Evolutionary conservation across 257 asterid species (phyloP).

Genomic region (Solanum corneliomulleri): DNA sequence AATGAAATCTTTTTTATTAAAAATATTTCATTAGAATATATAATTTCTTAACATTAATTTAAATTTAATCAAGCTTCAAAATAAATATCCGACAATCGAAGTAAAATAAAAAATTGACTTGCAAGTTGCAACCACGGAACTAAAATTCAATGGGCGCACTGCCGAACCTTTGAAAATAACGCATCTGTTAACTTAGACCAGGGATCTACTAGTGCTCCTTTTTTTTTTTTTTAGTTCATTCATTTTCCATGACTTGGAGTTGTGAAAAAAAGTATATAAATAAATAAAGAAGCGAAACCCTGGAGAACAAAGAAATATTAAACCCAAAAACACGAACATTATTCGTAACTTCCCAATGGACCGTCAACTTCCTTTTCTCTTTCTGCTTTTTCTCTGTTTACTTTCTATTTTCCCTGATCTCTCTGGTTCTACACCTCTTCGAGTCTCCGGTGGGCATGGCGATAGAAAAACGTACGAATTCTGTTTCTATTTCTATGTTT

Average conservation of each 20-base stretch:
- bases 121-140: background rate
- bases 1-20: no score
- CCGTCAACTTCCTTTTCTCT: background rate
- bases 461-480: constrained; percentile 2
- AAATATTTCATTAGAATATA: accelerated
- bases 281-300: background rate
- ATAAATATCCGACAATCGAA: no score
- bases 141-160: background rate
- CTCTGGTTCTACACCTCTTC: constrained; percentile 8
- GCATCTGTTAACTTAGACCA: background rate
- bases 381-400: constrained; percentile 28
- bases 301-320: background rate
- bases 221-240: background rate
- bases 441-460: constrained; percentile 33
- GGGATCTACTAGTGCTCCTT: background rate
- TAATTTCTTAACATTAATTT: no score
- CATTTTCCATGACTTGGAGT: background rate
- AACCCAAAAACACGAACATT: background rate
- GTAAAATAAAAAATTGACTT: background rate
- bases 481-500: background rate
- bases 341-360: background rate
- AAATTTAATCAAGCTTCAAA: accelerated
- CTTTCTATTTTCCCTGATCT: constrained; percentile 9
- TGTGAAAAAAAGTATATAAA: background rate
- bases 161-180: background rate